Percentiles rank a stretch among this genome's conserved stretches.
Conservation (phyloP, 345 rosid species). For the Eucalyptus shirleyi region DNA sequence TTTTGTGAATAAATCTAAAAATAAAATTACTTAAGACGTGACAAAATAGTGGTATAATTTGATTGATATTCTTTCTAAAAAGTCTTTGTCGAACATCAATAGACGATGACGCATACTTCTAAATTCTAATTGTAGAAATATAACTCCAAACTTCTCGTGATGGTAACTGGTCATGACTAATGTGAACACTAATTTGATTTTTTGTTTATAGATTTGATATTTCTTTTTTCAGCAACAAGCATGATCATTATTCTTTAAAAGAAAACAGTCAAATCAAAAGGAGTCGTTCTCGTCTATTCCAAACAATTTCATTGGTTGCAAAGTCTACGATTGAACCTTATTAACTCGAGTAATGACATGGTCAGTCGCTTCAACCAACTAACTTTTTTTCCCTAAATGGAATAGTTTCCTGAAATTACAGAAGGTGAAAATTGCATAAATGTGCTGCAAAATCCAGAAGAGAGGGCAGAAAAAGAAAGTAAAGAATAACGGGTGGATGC, state of each 20-base stretch:
- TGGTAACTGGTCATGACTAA: background rate
- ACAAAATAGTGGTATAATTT: background rate
- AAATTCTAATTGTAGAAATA: background rate
- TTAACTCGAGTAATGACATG: background rate
- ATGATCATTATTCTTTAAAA: background rate
- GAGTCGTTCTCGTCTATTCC: background rate
- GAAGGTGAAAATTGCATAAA: background rate
- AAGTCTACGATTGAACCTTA: background rate
- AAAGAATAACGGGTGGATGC: background rate
- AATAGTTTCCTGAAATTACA: background rate
- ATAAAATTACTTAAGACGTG: background rate
- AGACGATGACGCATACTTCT: background rate
- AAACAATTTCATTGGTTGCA: background rate
- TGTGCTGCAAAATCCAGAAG: background rate
- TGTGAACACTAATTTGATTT: background rate
- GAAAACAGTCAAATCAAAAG: background rate
- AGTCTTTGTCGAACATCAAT: background rate
- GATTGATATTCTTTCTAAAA: background rate
- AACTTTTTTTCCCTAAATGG: background rate
- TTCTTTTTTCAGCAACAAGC: background rate
- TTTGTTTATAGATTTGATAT: background rate
- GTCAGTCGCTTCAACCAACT: background rate
- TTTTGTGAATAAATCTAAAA: background rate
- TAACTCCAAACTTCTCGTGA: background rate
- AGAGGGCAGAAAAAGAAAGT: background rate